A percentile compares a stretch with the other conserved stretches of the same genome.
These are phyloP conservation scores for sunflower (Helianthus annuus) DNA, from an alignment of 129 eudicot species.

Conservation along the genomic window HanXRQr2.0-SUNRISE NC_035437.2:329690-330189, in stretches of 20 bases:
- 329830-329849: conserved; percentile 9
- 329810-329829: conserved; percentile 40
- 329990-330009: too few relatives aligned
- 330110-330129: too few relatives aligned
- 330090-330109: too few relatives aligned
- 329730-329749: conserved; percentile 57
- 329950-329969: neutral
- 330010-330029: too few relatives aligned
- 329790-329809: conserved; percentile 46
- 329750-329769: conserved; percentile 79
- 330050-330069: too few relatives aligned
- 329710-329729: conserved; percentile 90
- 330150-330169: too few relatives aligned
- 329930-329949: too few relatives aligned
- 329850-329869: conserved; percentile 27
- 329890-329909: neutral
- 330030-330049: too few relatives aligned
- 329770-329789: conserved; percentile 57
- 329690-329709: conserved; percentile 84
- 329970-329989: neutral
- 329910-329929: too few relatives aligned
- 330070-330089: too few relatives aligned
- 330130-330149: too few relatives aligned
- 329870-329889: conserved; percentile 30
- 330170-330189: too few relatives aligned